Evolutionary conservation across 345 rosid genomes (phyloP), one percentile per base, ranked within the genome.

Genomic region (Murraya koenigii): DNA sequence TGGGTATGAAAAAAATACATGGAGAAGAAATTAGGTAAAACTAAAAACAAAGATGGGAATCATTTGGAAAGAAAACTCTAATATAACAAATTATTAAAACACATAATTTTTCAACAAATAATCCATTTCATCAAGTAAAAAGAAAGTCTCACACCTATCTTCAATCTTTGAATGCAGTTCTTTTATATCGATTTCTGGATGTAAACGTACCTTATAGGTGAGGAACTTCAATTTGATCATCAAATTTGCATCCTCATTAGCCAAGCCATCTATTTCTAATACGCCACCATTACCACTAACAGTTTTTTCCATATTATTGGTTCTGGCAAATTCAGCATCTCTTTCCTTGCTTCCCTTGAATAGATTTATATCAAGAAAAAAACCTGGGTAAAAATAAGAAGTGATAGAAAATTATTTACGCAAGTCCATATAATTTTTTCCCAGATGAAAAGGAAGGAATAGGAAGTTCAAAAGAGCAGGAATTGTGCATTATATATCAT

Each of bases 141-240:
- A 35, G 14, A 36, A 3, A 30, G 11, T 49, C 54, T 70, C 28
- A 70, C 61, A 32, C 25, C 14, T 36, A 14, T 33, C 8, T 39
- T 44, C 20, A 7, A 39, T 4, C 44, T 61, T 66, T 54, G 52
- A 25, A 54, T 35, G 62, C 71, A 65, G 20, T 41, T 74, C 14
- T 61, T 78, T 36, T 36, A 36, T 47, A 20, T 25, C 38, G 61
- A 64, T 62, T 22, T 28, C 15, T 52, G 39, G 7, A 66, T 54
- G 54, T 66, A 54, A 36, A 69, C 25, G 25, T 89, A 91, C 99
- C 97, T 95, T 95, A 79, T 95, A 95, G 9, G 98, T 88, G 66
- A 95, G 99, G 76, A 95, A 92, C 82, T 95, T 95, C 81, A 95
- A 38, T 86, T 95, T 95, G 79, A 93, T 92, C 99, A 95, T 95